phyloP scores from a whole-genome alignment of 2,329 filamentous ascomycete genomes.

The Ophiostoma sp. region DNA sequence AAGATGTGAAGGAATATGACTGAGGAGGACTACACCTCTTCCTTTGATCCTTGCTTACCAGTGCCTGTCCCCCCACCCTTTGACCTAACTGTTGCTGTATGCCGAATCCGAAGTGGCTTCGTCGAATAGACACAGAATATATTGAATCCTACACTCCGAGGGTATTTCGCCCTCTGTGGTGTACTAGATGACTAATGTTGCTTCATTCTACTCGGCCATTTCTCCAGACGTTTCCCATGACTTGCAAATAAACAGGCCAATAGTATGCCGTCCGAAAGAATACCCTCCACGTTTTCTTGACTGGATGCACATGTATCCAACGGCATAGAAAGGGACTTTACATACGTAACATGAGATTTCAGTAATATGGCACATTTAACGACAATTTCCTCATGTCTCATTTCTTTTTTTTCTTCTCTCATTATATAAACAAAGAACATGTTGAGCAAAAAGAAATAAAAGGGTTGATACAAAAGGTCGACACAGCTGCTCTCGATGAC shows the following conservation, averaged over 20 bases:
- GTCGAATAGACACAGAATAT: neutral
- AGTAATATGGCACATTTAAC: too few species aligned
- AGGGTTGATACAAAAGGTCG: neutral
- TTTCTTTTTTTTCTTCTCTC: neutral
- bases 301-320: neutral
- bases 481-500: neutral
- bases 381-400: too few species aligned
- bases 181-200: too few species aligned
- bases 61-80: neutral
- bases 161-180: too few species aligned
- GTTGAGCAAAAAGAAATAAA: neutral
- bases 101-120: neutral
- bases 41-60: neutral
- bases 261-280: neutral
- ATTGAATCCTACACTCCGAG: too few species aligned
- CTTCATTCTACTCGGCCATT: neutral
- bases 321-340: too few species aligned
- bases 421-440: too few species aligned
- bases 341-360: too few species aligned
- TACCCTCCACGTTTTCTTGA: neutral
- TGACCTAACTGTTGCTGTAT: neutral
- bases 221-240: neutral
- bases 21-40: neutral
- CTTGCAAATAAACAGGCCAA: neutral
- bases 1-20: too few species aligned